Evolutionary conservation across 2,329 filamentous ascomycete species (phyloP), one percentile per base, ranked within the genome.

Genomic region (Aureobasidium sp.): DNA sequence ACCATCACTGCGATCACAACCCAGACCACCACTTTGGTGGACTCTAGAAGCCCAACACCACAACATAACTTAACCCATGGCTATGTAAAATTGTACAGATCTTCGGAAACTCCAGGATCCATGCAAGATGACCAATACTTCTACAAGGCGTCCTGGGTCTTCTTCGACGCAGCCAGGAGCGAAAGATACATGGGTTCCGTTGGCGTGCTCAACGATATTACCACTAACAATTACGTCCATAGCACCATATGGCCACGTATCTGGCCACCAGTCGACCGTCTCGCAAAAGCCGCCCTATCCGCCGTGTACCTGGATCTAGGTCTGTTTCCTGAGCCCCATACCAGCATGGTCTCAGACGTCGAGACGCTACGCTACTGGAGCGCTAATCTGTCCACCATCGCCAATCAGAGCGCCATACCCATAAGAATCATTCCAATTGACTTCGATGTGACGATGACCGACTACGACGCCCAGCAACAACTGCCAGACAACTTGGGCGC

Each of bases 161-260:
- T 44, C 10, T 27, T 44, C 9, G 41, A 42, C 41, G 16, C 16
- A 8, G 3, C 5, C 9, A 25, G 1, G 13, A 30, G 9, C 44
- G 25, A 30, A 15, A 29, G 7, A 30, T 21, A 47, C 8, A 3
- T 1, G 9, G 44, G 27, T 1, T 13, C 11, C 5, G 6, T 36
- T 15, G 13, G 34, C 11, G 34, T 3, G 10, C 3, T 8, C 2
- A 8, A 34, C 32, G 9, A 29, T 15, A 6, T 3, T 10, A 29
- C 3, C 5, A 5, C 6, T 3, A 1, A 15, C 1, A 16, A 10
- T 11, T 16, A 11, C 2, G 27, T 2, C 1, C 1, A 29, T 3
- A 47, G 27, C 21, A 16, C 25, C 0, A 6, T 27, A 48, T 48
- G 44, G 44, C 27, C 44, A 16, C 5, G 8, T 4, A 30, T 48